Evolutionary conservation across 495 filamentous ascomycete genomes (phyloP).

Genomic region (Immersiella caudata): DNA sequence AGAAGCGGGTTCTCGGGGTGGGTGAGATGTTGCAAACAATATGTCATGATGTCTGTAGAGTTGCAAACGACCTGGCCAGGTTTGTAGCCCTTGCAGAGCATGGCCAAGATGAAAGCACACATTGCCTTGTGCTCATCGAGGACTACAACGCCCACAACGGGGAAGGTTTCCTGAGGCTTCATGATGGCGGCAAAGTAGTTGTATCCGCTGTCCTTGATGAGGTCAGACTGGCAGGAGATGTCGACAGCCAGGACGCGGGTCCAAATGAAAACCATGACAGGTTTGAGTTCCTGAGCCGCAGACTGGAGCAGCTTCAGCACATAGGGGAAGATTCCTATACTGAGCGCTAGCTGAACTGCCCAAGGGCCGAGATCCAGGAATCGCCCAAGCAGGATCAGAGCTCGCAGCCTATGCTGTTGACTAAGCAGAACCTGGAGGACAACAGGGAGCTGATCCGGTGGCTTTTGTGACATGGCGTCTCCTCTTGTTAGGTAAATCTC

Average conservation of each 20-base stretch:
- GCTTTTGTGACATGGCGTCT: conserved; percentile 74
- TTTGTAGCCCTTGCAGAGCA: conserved; percentile 91
- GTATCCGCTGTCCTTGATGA: conserved; percentile 95
- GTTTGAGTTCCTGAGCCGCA: conserved; percentile 90
- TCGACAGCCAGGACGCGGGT: conserved; percentile 95
- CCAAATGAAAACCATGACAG: conserved; percentile 99
- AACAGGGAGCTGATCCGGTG: conserved; percentile 92
- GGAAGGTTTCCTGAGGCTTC: conserved; percentile 77
- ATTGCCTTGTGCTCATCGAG: conserved; percentile 94
- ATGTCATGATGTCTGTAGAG: conserved; percentile 81
- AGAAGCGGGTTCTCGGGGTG: conserved; percentile 86
- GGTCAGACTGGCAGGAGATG: conserved; percentile 84
- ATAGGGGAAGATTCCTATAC: conserved; percentile 98
- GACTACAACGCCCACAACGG: conserved; percentile 79
- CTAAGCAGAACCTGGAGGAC: conserved; percentile 94
- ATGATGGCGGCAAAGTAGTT: conserved; percentile 94
- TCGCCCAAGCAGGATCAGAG: conserved; percentile 87
- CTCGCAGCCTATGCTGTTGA: conserved; percentile 91
- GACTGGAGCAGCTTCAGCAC: conserved; percentile 95
- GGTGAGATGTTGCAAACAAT: conserved; percentile 76
- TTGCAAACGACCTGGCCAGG: conserved; percentile 89
- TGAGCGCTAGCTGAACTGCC: conserved; percentile 94
- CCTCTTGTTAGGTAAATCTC: conserved; percentile 94
- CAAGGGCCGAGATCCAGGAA: conserved; percentile 96
- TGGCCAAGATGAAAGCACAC: conserved; percentile 97